Evolutionary conservation across 1,139 yeast species (phyloP).

Genomic region (Hemisphaericaspora subhashii): DNA sequence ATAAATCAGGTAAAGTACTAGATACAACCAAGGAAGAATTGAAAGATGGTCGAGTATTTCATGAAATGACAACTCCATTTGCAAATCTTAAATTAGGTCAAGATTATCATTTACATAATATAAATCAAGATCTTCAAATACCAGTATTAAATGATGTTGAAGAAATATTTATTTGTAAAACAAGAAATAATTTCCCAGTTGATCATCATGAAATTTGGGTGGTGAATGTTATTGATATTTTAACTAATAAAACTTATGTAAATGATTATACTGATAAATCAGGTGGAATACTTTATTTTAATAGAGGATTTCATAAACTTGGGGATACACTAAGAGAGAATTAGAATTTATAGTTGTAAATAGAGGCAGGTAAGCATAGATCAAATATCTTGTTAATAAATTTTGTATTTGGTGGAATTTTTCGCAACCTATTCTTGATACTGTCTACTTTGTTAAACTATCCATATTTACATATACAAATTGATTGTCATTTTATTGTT

Average conservation of each 20-base stretch:
- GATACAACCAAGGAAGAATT: slow-evolving; percentile 16
- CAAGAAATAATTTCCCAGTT: slow-evolving; percentile 52
- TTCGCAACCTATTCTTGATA: no score
- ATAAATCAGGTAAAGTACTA: slow-evolving; percentile 13
- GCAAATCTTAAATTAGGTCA: slow-evolving; percentile 19
- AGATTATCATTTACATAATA: slow-evolving; percentile 15
- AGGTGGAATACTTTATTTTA: slow-evolving; percentile 68
- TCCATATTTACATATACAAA: slow-evolving; percentile 5
- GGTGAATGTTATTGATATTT: slow-evolving; percentile 59
- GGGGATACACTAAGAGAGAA: slow-evolving; percentile 39
- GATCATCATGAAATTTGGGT: slow-evolving; percentile 91
- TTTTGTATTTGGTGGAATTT: not conserved
- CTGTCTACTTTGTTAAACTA: slow-evolving; percentile 1
- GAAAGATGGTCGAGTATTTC: slow-evolving; percentile 41
- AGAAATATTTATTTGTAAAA: slow-evolving; percentile 63
- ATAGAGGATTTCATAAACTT: slow-evolving; percentile 59
- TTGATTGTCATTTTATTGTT: not conserved
- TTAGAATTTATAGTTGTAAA: slow-evolving; percentile 3
- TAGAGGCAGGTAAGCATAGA: no score
- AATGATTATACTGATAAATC: slow-evolving; percentile 20
- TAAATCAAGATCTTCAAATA: slow-evolving; percentile 33
- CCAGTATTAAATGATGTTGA: slow-evolving; percentile 66
- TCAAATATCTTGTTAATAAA: no score
- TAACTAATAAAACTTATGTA: slow-evolving; percentile 18
- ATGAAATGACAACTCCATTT: slow-evolving; percentile 55